phyloP scores from a whole-genome alignment of 2,329 filamentous ascomycete species.

The Zopfia rhizophila region DNA sequence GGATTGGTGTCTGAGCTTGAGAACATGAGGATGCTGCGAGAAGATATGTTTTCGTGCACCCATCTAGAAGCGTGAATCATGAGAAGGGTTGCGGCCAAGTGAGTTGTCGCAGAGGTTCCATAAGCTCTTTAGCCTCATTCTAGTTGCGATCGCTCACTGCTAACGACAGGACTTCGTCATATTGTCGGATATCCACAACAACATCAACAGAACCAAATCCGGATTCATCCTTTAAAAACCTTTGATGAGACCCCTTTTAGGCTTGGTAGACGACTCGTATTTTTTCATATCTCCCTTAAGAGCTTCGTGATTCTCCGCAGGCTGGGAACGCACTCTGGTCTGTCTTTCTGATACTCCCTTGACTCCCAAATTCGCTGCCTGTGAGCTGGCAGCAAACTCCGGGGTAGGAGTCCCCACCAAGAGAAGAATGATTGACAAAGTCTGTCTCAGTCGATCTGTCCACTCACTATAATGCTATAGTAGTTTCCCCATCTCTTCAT shows the following conservation, averaged over 20 bases:
- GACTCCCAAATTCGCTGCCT: constrained; percentile 22
- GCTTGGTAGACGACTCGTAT: constrained; percentile 7
- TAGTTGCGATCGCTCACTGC: constrained; percentile 5
- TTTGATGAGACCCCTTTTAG: constrained; percentile 14
- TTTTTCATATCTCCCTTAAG: constrained; percentile 19
- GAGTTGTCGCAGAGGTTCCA: constrained; percentile 24
- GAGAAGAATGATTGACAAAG: constrained; percentile 23
- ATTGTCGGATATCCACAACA: constrained; percentile 76
- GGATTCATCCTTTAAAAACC: constrained; percentile 23
- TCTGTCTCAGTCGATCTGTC: constrained; percentile 22
- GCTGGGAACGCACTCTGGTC: constrained; percentile 15
- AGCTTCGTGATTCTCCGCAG: constrained; percentile 17
- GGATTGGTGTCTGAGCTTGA: constrained; percentile 18
- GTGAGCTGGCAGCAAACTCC: constrained; percentile 12
- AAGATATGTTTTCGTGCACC: constrained; percentile 25
- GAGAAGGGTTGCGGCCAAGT: constrained; percentile 24
- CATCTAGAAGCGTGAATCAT: constrained; percentile 23
- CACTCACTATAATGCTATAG: constrained; percentile 10
- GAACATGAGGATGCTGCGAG: constrained; percentile 21
- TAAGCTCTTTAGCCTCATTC: too few species aligned
- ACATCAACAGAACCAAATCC: constrained; percentile 22
- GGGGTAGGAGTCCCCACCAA: constrained; percentile 18
- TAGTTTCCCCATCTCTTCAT: constrained; percentile 19
- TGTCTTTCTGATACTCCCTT: constrained; percentile 23
- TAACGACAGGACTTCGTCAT: constrained; percentile 57